phyloP scores from a whole-genome alignment of 2,329 filamentous ascomycete genomes.

The Colletotrichum spaethianum region DNA sequence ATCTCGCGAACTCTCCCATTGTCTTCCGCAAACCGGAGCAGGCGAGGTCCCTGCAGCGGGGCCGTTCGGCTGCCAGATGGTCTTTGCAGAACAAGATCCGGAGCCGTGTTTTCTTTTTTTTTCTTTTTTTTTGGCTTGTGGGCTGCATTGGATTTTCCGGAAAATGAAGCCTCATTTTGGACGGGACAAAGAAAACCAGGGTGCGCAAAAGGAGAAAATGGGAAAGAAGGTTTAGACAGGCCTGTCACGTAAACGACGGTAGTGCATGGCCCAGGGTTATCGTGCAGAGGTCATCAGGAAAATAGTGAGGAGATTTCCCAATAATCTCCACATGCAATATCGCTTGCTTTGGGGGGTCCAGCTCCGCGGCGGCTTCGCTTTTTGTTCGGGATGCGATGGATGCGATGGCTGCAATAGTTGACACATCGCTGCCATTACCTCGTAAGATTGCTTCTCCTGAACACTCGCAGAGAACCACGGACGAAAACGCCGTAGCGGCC shows the following conservation, averaged over 20 bases:
- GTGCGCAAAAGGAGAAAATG: constrained; percentile 7
- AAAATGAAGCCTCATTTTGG: not conserved
- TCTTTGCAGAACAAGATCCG: constrained; percentile 24
- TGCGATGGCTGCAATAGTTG: constrained; percentile 23
- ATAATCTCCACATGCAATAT: constrained; percentile 42
- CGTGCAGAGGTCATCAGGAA: constrained; percentile 25
- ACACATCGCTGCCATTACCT: constrained; percentile 32
- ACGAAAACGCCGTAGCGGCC: constrained; percentile 15
- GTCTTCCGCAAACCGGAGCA: constrained; percentile 37
- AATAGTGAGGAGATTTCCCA: constrained; percentile 24
- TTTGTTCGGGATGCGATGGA: constrained; percentile 12
- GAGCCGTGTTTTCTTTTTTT: constrained; percentile 9
- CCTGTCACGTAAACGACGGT: constrained; percentile 9
- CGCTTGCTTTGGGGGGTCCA: constrained; percentile 32
- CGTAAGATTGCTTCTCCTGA: constrained; percentile 38
- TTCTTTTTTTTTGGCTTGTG: constrained; percentile 1
- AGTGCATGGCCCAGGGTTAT: constrained; percentile 23
- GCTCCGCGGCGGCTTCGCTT: constrained; percentile 4
- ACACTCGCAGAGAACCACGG: constrained; percentile 12
- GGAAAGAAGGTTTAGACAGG: constrained; percentile 29
- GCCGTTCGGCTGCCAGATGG: constrained; percentile 13
- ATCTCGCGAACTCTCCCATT: constrained; percentile 38
- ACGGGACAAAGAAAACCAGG: not conserved
- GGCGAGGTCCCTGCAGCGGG: constrained; percentile 26
- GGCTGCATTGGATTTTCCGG: constrained; percentile 18